A percentile compares a stretch with the other conserved stretches of the same genome.
These are phyloP conservation scores for Spinacia oleracea DNA, from an alignment of 179 eudicot species.

Conservation along the genomic window DNA sequence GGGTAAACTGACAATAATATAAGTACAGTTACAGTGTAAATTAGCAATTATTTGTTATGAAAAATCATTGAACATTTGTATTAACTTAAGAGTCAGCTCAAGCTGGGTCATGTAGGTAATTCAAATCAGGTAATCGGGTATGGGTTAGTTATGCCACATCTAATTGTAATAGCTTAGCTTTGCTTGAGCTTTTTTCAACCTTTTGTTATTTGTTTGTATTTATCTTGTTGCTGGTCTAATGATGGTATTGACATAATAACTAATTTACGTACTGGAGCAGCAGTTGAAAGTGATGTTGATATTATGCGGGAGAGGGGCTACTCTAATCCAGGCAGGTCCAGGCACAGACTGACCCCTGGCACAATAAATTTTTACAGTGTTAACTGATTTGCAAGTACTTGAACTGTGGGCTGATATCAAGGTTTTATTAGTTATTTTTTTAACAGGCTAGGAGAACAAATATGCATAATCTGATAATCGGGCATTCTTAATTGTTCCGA, in stretches of 20 bases:
- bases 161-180: conserved; percentile 2
- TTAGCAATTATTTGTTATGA: background rate
- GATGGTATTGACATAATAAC: conserved; percentile 64
- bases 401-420: too few relatives aligned
- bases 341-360: conserved; percentile 95
- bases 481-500: background rate
- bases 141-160: background rate
- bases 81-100: background rate
- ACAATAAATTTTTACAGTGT: conserved; percentile 94
- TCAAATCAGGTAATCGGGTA: background rate
- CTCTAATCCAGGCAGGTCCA: conserved; percentile 74
- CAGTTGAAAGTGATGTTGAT: conserved; percentile 82
- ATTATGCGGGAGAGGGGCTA: conserved; percentile 83
- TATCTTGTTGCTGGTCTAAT: conserved; percentile 23
- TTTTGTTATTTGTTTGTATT: background rate
- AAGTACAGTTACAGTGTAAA: too few relatives aligned
- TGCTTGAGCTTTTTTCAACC: background rate
- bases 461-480: background rate
- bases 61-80: background rate
- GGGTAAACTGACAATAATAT: too few relatives aligned
- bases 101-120: background rate
- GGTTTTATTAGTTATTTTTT: too few relatives aligned
- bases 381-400: too few relatives aligned
- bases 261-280: conserved; percentile 73
- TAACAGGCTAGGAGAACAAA: background rate